These are phyloP conservation scores for Colletotrichum orchidophilum DNA, from an alignment of 2,329 filamentous ascomycete genomes.

Conservation along the genomic window DNA sequence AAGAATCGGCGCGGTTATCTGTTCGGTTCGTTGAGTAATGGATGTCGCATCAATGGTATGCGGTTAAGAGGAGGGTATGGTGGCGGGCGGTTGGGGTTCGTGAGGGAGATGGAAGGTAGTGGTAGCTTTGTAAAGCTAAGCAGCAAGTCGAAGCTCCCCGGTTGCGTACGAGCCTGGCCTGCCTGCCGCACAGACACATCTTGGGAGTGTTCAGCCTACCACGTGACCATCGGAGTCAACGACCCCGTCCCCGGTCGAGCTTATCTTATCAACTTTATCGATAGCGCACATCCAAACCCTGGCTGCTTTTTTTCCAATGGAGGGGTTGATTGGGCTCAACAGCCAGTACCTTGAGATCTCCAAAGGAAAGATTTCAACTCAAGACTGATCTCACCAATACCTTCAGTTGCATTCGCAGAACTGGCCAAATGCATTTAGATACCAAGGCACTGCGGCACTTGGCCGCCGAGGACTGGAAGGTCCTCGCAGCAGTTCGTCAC, in stretches of 20 bases:
- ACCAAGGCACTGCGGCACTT: constrained; percentile 94
- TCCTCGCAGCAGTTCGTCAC: constrained; percentile 83
- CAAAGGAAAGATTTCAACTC: not conserved
- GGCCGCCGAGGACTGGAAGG: constrained; percentile 91
- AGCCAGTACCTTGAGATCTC: not conserved
- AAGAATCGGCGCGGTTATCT: constrained; percentile 15
- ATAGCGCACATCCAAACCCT: not conserved
- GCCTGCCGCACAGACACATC: constrained; percentile 44
- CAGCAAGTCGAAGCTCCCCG: constrained; percentile 43
- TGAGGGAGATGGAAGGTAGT: constrained; percentile 47
- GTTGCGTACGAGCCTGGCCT: constrained; percentile 52
- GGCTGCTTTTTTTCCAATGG: not conserved
- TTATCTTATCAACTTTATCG: not conserved
- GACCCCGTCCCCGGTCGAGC: not conserved
- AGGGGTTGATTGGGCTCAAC: constrained; percentile 7
- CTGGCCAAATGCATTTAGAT: constrained; percentile 85
- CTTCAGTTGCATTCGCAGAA: not conserved
- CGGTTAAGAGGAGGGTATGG: constrained; percentile 3
- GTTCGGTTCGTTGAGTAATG: constrained; percentile 17
- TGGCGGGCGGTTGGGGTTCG: constrained; percentile 33
- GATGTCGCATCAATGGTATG: constrained; percentile 9
- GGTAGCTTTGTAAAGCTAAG: constrained; percentile 50
- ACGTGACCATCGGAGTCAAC: constrained; percentile 3
- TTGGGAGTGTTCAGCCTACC: not conserved
- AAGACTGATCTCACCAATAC: not conserved